Evolutionary conservation across 768 basidiomycete genomes (phyloP), one percentile per base, ranked within the genome.

Genomic region (Mycena vulgaris): DNA sequence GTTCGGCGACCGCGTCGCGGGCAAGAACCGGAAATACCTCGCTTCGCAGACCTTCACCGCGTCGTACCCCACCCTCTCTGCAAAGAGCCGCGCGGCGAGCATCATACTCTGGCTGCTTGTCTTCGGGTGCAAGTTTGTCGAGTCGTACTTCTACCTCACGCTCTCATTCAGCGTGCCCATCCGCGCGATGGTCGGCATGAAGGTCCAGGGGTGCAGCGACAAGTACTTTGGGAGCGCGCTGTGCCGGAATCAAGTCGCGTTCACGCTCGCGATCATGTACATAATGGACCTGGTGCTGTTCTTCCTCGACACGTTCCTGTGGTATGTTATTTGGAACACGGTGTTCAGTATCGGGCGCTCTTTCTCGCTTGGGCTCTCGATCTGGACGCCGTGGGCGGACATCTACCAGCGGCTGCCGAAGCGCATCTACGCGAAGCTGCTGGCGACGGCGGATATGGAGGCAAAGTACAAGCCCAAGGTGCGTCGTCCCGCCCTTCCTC

Each of bases 311-410:
- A 99, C 98, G 11, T 99, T 98, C 92, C 83, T 99, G 31, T 99
- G 98, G 98, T 99, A 97, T 80, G 97, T 99, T 83, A 98, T 98
- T 77, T 98, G 97, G 97, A 98, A 98, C 81, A 97, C 96, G 13
- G 94, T 97, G 59, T 93, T 94, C 83, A 93, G 92, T 77, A 95
- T 97, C 75, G 93, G 86, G 28, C 88, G 97, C 58, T 93, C 92
- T 23, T 99, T 99, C 82, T 85, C 89, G 33, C 88, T 99, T 56
- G 98, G 97, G 17, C 87, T 99, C 66, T 95, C 94, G 30, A 97
- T 99, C 72, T 99, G 98, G 98, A 99, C 98, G 10, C 98, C 98
- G 3, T 99, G 97, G 98, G 93, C 91, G 82, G 97, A 99, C 79
- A 98, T 99, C 80, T 99, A 92, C 83, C 95, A 95, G 27, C 88